phyloP scores from a whole-genome alignment of 108 stramenopile species.

The Fistulifera pelliculosa region DNA sequence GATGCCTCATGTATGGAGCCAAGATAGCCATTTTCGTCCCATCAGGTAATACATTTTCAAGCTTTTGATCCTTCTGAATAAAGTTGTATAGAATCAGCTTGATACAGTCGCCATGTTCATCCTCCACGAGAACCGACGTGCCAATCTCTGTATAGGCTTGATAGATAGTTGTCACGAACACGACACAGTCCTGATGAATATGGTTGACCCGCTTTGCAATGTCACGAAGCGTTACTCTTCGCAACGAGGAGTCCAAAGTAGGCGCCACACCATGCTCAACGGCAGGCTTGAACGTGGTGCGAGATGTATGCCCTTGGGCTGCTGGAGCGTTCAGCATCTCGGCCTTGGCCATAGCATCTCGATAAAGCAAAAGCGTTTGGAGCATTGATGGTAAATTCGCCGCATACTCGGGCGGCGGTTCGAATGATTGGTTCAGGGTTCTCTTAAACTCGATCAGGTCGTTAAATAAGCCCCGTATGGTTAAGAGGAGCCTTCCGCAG shows the following conservation, averaged over 20 bases:
- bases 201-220: conserved; percentile 11
- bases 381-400: too few relatives aligned
- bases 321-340: background rate
- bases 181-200: conserved; percentile 5
- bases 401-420: too few relatives aligned
- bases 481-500: too few relatives aligned
- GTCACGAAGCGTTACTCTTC: conserved; percentile 1
- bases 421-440: too few relatives aligned
- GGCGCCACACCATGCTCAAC: conserved; percentile 2
- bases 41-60: conserved; percentile 3
- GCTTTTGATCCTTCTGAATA: conserved; percentile 4
- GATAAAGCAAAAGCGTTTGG: too few relatives aligned
- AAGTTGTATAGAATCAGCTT: conserved; percentile 15
- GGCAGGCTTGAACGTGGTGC: background rate
- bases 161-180: conserved; percentile 13
- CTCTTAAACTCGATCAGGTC: too few relatives aligned
- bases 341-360: too few relatives aligned
- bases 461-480: too few relatives aligned
- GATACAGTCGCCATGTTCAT: conserved; percentile 13
- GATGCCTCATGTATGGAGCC: conserved; percentile 18
- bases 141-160: conserved; percentile 7
- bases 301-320: background rate
- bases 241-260: background rate
- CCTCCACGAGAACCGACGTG: conserved; percentile 10
- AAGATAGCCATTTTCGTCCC: conserved; percentile 18